Conservation (phyloP, 2,329 filamentous ascomycete genomes). For the Dothideomycetes sp. region DNA sequence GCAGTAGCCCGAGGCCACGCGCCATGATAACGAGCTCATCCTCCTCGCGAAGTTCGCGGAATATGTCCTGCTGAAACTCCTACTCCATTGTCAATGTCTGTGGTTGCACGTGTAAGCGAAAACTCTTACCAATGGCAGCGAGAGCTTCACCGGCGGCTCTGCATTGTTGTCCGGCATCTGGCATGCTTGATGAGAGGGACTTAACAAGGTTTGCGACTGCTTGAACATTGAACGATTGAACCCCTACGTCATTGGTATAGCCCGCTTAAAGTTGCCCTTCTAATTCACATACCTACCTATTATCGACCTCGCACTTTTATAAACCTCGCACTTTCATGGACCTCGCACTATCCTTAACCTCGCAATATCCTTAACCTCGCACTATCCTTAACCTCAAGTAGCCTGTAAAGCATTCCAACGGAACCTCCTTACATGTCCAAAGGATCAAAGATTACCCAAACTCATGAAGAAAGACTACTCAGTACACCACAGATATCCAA, state of each 20-base stretch:
- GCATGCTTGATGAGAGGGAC: neutral
- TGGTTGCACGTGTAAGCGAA: neutral
- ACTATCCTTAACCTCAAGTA: no score
- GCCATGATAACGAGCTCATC: constrained; percentile 92
- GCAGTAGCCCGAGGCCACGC: constrained; percentile 81
- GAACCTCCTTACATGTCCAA: no score
- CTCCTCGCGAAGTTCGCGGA: constrained; percentile 78
- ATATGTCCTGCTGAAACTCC: constrained; percentile 91
- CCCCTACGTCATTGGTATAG: neutral
- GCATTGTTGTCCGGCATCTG: constrained; percentile 16
- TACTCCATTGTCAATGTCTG: constrained; percentile 20
- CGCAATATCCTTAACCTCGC: no score
- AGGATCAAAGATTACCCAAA: no score
- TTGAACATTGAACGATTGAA: neutral
- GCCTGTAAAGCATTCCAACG: no score
- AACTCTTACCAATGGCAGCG: constrained; percentile 54
- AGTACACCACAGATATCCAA: no score
- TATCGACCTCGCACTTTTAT: no score
- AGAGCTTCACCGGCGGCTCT: constrained; percentile 61
- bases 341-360: no score
- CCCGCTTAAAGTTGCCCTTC: no score
- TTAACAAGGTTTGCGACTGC: neutral
- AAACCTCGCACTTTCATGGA: no score
- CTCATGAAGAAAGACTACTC: no score
- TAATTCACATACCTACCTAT: no score